Evolutionary conservation across 768 basidiomycete genomes (phyloP).

Genomic region (Hebeloma cylindrosporum): DNA sequence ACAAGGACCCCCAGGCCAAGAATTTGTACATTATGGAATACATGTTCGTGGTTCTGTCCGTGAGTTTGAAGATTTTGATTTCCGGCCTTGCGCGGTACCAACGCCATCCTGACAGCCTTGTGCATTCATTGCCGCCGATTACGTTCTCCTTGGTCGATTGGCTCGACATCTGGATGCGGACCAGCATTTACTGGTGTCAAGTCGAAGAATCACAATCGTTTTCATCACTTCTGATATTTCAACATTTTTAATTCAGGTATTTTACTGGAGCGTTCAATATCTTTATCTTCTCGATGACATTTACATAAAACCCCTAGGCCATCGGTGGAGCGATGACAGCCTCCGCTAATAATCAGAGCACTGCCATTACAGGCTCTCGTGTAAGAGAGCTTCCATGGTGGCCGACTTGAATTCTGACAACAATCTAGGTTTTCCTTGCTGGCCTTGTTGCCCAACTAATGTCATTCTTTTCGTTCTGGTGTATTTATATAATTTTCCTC

Average conservation of each 20-base stretch:
- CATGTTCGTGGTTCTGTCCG: slow-evolving; percentile 60
- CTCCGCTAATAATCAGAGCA: slow-evolving; percentile 33
- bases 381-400: slow-evolving; percentile 24
- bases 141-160: slow-evolving; percentile 63
- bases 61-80: slow-evolving; percentile 22
- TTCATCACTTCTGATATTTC: slow-evolving; percentile 65
- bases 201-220: slow-evolving; percentile 49
- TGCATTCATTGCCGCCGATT: slow-evolving; percentile 71
- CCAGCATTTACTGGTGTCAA: slow-evolving; percentile 48
- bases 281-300: background rate
- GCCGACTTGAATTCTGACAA: background rate
- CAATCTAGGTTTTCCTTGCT: slow-evolving; percentile 50
- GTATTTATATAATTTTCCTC: slow-evolving; percentile 48
- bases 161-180: slow-evolving; percentile 48
- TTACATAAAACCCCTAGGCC: slow-evolving; percentile 34
- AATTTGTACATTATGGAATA: slow-evolving; percentile 57
- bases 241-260: slow-evolving; percentile 66
- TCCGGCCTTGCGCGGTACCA: background rate
- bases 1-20: slow-evolving; percentile 50
- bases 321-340: slow-evolving; percentile 48
- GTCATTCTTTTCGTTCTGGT: slow-evolving; percentile 51
- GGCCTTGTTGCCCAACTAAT: slow-evolving; percentile 56
- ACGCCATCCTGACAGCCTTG: slow-evolving; percentile 49
- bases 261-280: slow-evolving; percentile 1
- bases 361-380: slow-evolving; percentile 32